These are phyloP conservation scores for Auriculariales sp. DNA, from an alignment of 768 basidiomycete genomes.

Conservation along the genomic window DNA sequence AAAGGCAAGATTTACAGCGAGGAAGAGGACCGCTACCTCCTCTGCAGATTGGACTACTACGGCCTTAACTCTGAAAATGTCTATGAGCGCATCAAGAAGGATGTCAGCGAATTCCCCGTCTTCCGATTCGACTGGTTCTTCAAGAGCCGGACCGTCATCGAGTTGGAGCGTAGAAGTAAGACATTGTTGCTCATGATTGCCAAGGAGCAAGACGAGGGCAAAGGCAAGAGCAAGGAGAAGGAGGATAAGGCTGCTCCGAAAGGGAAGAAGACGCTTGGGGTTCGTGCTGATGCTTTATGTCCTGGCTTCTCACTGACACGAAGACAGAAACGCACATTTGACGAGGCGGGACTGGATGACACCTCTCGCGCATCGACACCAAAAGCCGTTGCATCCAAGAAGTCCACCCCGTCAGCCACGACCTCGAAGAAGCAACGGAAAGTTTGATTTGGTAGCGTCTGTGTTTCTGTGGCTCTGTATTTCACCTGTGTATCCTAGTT, in stretches of 20 bases:
- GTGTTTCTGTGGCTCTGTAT: too few relatives aligned
- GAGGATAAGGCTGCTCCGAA: background rate
- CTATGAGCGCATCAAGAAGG: slow-evolving; percentile 90
- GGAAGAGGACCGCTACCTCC: slow-evolving; percentile 91
- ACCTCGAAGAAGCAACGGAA: background rate
- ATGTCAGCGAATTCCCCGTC: slow-evolving; percentile 91
- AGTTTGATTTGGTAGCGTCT: background rate
- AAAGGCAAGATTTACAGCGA: slow-evolving; percentile 96
- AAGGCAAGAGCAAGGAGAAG: slow-evolving; percentile 25
- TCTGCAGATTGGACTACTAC: slow-evolving; percentile 80
- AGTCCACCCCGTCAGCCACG: background rate
- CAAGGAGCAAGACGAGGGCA: slow-evolving; percentile 66
- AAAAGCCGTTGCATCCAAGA: background rate
- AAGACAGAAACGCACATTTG: slow-evolving; percentile 4
- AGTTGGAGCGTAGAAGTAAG: slow-evolving; percentile 75
- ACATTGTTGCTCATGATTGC: slow-evolving; percentile 82
- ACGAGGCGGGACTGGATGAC: slow-evolving; percentile 2
- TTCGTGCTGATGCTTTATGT: background rate
- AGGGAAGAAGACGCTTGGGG: background rate
- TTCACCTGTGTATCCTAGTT: too few relatives aligned
- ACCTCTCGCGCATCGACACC: slow-evolving; percentile 1
- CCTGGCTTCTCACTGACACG: background rate
- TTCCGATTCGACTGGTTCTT: slow-evolving; percentile 99
- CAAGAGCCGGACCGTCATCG: slow-evolving; percentile 83
- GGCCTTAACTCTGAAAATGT: slow-evolving; percentile 81